These are phyloP conservation scores for Hippophae tibetana DNA, from an alignment of 306 rosid genomes.

Conservation along the genomic window DNA sequence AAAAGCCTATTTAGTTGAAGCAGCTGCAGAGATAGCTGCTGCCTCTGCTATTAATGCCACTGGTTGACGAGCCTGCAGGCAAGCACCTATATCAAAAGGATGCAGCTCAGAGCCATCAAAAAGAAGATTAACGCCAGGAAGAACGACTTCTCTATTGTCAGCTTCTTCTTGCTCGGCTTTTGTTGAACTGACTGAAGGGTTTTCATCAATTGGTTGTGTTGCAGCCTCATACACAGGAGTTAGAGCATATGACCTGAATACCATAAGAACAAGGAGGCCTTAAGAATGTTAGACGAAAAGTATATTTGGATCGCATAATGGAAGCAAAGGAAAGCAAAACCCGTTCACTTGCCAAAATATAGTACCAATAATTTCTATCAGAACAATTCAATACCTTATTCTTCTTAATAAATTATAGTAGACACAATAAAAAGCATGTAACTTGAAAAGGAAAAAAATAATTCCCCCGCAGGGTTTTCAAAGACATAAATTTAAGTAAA, in stretches of 20 bases:
- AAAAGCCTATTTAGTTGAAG: conserved; percentile 39
- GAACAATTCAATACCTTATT: not conserved
- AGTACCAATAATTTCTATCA: not conserved
- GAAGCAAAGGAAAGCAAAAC: not conserved
- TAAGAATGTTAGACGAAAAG: too few species aligned
- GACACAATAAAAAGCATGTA: not conserved
- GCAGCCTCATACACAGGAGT: conserved; percentile 48
- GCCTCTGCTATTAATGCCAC: conserved; percentile 81
- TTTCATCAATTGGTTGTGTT: conserved; percentile 49
- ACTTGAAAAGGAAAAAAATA: not conserved
- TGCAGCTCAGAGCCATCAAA: conserved; percentile 84
- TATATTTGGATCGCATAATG: not conserved
- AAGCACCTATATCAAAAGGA: conserved; percentile 87
- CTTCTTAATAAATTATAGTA: not conserved
- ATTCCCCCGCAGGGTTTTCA: too few species aligned
- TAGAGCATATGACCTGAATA: conserved; percentile 66
- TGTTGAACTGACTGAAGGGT: conserved; percentile 24
- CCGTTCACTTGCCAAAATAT: not conserved
- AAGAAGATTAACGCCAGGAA: conserved; percentile 84
- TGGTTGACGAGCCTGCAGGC: conserved; percentile 90
- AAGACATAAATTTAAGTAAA: too few species aligned
- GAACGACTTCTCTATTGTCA: conserved; percentile 71
- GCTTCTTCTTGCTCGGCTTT: conserved; percentile 64
- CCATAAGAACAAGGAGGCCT: conserved; percentile 9
- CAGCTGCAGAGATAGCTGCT: conserved; percentile 55